These are phyloP conservation scores for Aurinia saxatilis DNA, from an alignment of 345 rosid species.

Conservation along the genomic window DNA sequence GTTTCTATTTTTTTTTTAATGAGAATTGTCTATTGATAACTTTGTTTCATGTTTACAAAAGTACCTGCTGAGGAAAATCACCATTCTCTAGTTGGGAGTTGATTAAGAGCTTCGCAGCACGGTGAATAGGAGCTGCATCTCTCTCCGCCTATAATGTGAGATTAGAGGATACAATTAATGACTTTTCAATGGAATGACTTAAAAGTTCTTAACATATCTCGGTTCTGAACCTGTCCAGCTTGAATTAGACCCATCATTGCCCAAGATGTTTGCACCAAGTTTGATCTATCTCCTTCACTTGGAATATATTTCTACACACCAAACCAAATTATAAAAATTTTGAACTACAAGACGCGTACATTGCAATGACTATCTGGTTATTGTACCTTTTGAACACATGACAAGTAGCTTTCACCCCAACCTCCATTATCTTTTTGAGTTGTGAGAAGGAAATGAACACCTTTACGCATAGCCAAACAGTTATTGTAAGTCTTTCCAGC, in stretches of 20 bases:
- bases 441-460: slow-evolving; percentile 31
- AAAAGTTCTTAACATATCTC: background rate
- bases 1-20: no score
- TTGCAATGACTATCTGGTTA: background rate
- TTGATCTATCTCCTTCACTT: slow-evolving; percentile 27
- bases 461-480: slow-evolving; percentile 30
- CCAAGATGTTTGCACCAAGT: slow-evolving; percentile 33
- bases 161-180: background rate
- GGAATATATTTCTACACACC: slow-evolving; percentile 28
- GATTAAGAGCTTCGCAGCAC: slow-evolving; percentile 53
- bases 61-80: slow-evolving; percentile 59
- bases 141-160: slow-evolving; percentile 36
- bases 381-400: slow-evolving; percentile 29
- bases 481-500: slow-evolving; percentile 28
- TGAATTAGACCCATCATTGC: slow-evolving; percentile 33
- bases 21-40: no score
- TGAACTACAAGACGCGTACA: background rate
- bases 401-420: slow-evolving; percentile 35
- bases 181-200: background rate
- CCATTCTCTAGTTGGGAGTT: slow-evolving; percentile 62
- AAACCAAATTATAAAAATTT: background rate
- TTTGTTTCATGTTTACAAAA: background rate
- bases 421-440: slow-evolving; percentile 30
- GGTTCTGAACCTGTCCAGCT: slow-evolving; percentile 27
- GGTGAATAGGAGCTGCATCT: slow-evolving; percentile 55